phyloP scores from a whole-genome alignment of 345 rosid genomes.

The Syzygium jambos region DNA sequence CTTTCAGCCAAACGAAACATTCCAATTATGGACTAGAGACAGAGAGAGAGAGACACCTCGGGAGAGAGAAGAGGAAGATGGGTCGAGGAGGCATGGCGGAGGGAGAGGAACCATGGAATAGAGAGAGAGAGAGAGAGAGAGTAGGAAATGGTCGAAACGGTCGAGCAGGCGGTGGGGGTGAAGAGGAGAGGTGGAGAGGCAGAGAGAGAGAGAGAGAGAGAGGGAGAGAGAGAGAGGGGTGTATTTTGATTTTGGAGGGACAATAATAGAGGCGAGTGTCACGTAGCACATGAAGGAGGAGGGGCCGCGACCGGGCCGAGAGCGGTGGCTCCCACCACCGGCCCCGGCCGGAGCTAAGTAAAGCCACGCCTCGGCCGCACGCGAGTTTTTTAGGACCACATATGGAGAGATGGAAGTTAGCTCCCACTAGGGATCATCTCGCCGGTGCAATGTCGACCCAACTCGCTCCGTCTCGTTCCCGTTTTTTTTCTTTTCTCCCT shows the following conservation, averaged over 20 bases:
- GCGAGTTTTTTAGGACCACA: neutral
- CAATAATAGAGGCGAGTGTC: conserved; percentile 13
- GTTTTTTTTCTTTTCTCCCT: too few species aligned
- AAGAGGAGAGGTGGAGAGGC: neutral
- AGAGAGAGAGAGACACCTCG: conserved; percentile 8
- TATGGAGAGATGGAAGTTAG: neutral
- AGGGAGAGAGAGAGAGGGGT: neutral
- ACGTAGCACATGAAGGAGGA: conserved; percentile 20
- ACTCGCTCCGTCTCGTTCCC: neutral
- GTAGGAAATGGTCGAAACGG: neutral
- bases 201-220: neutral
- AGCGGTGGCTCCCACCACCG: neutral
- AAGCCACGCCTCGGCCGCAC: neutral
- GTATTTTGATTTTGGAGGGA: conserved; percentile 13
- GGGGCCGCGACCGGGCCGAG: neutral
- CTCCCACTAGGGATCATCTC: too few species aligned
- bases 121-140: neutral
- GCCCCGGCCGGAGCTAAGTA: neutral
- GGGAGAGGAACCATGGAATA: conserved; percentile 28
- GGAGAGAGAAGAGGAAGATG: conserved; percentile 27
- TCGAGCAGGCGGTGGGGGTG: neutral
- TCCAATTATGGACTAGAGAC: neutral
- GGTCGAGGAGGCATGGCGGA: conserved; percentile 17
- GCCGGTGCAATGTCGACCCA: neutral
- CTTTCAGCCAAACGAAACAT: neutral